Base-by-base conservation (phyloP, 441 rosid species). In the Erysimum cheiri region DNA sequence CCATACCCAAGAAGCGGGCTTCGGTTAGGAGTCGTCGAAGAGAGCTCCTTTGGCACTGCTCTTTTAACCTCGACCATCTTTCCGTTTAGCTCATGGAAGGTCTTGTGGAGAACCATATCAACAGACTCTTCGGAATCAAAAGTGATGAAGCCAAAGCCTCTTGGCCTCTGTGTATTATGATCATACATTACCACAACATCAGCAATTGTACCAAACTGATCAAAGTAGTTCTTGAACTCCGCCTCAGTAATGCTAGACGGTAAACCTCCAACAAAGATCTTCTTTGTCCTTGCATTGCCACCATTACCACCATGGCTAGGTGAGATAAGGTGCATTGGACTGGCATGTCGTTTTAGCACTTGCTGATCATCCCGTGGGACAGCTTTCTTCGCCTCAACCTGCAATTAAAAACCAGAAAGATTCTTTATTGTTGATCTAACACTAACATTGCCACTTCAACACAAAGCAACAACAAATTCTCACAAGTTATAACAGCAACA, bases 381-480 rank as follows among this genome's bases (percentile, higher is more conserved):
- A 35, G 93, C 93, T 77, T 84, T 88, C 82, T 88, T 88, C 14
- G 93, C 93, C 77, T 88, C 93, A 8, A 87, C 93, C 93, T 88
- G 83, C 71, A 74, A 52, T 9, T 2, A 14, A 71, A 59, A 78
- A 10, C 9, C 57, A 22, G 10, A 40, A 33, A n/a, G 12, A 29
- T 3, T 32, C 15, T 41, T 71, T 13, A 60, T 4, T 29, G 4
- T 44, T 4, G 31, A 24, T 69, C 57, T 19, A 26, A 13, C 50
- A 37, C 14, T 60, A 28, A 37, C 53, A 73, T 48, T 65, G 54
- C 8, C 44, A 24, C 11, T 24, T 43, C 8, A 35, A 44, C 36
- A 15, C 17, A 22, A 15, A 7, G 33, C 48, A 49, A 64, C 44
- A 36, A 53, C 50, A 43, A 7, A 19, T 54, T 41, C 48, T 11